Evolutionary conservation across 2,329 filamentous ascomycete species (phyloP), one percentile per base, ranked within the genome.

Genomic region (Gyromitra esculenta): DNA sequence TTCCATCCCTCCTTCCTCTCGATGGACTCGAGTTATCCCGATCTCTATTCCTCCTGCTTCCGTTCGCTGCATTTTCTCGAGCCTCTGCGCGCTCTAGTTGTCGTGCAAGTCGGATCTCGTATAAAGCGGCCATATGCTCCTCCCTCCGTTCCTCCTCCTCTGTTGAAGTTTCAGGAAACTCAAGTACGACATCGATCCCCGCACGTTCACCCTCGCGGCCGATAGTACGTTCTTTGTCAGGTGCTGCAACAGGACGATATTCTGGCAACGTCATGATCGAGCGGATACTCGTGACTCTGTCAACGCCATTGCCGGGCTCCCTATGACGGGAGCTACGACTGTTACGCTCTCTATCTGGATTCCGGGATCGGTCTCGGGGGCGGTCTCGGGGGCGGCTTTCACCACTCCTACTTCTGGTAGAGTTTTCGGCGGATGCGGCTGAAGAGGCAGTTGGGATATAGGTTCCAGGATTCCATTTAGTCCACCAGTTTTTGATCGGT

Each of bases 261-360:
- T 92, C 88, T 0, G 96, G 96, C 1, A 99, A 85, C 0, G 96
- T 98, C 88, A 97, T 96, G 72, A 98, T 90, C n/a, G 93, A 97
- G 71, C 95, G 91, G 59, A 98, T 87, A 7, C 93, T 96, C 0
- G 92, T 94, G 81, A 95, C 91, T 41, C 95, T 89, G 82, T 95
- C 92, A 11, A 97, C 89, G 2, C 84, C 85, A 31, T 79, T 81
- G 0, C 82, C 84, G 75, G 83, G 83, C 1, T 70, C 68, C 31
- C 72, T 56, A 18, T 50, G 66, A 73, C 77, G 31, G 74, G 78
- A 7, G 80, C 75, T 37, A 79, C 80, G 80, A 81, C 82, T 68
- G 82, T 74, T 64, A 41, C 48, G 64, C 39, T 48, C 52, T 9
- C 65, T 52, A 83, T 67, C 79, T 82, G 80, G 73, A 81, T 52